Evolutionary conservation across 306 rosid genomes (phyloP).

Genomic region (Cyamopsis tetragonoloba): DNA sequence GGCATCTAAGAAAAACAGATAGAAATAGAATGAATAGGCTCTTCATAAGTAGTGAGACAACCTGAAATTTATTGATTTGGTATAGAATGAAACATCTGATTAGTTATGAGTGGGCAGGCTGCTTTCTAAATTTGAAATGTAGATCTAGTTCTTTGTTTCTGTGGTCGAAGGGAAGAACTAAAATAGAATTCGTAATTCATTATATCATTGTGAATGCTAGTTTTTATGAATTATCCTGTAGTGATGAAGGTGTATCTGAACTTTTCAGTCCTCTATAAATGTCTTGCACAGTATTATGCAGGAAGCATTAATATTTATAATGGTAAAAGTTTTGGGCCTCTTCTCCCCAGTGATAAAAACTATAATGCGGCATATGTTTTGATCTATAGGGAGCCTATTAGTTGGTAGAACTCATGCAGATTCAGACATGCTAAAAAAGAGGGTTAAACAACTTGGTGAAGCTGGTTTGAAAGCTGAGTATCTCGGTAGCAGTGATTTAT

Average conservation of each 20-base stretch:
- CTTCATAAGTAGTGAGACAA: not conserved
- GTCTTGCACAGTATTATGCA: not conserved
- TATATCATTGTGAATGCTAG: not conserved
- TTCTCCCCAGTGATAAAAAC: not conserved
- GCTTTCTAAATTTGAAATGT: not conserved
- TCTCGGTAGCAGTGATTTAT: constrained; percentile 56
- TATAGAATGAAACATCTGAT: not conserved
- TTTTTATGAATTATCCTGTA: not conserved
- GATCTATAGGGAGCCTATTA: constrained; percentile 66
- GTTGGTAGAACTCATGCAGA: constrained; percentile 64
- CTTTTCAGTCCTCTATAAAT: not conserved
- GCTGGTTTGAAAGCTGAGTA: constrained; percentile 74
- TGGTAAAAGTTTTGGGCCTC: not conserved
- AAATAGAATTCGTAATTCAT: not conserved
- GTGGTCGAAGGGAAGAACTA: not conserved
- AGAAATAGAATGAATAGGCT: not conserved
- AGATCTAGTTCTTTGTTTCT: not conserved
- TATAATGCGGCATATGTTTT: constrained; percentile 3
- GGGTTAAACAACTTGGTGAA: constrained; percentile 53
- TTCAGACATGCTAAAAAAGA: constrained; percentile 48
- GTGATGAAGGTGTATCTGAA: not conserved
- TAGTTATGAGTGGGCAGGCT: not conserved
- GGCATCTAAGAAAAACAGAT: not conserved
- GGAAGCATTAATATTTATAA: constrained; percentile 1
- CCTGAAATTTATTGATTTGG: not conserved